A percentile compares a stretch with the other conserved stretches of the same genome.
phyloP scores from a whole-genome alignment of 164 flowering plant species.

The Platanus orientalis region DNA sequence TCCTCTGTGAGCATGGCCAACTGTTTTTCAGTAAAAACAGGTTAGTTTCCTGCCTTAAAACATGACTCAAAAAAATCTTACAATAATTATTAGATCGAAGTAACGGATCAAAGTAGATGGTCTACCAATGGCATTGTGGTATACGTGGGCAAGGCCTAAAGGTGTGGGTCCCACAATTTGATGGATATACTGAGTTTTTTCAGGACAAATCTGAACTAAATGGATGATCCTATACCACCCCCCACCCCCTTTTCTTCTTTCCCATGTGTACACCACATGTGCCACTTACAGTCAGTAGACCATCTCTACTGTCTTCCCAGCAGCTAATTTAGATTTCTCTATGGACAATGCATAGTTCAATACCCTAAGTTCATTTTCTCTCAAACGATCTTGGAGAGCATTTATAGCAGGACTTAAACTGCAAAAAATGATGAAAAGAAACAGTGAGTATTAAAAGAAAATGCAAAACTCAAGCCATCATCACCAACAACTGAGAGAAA shows the following conservation, averaged over 20 bases:
- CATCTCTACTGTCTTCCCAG: neutral
- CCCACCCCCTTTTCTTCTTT: too few relatives aligned
- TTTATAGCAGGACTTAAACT: conserved; percentile 89
- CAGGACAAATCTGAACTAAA: neutral
- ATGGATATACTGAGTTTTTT: neutral
- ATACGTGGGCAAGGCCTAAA: neutral
- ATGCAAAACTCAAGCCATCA: neutral
- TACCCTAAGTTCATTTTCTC: conserved; percentile 89
- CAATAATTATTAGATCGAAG: too few relatives aligned
- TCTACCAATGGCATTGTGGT: neutral
- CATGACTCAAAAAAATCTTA: too few relatives aligned
- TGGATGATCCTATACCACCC: too few relatives aligned
- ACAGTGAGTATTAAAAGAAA: neutral
- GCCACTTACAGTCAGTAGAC: neutral
- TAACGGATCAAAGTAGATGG: neutral
- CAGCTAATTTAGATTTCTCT: conserved; percentile 5
- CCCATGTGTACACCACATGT: neutral
- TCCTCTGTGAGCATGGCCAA: neutral
- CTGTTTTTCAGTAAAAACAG: neutral
- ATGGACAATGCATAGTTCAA: neutral
- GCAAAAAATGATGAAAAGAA: conserved; percentile 22
- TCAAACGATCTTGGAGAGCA: conserved; percentile 72
- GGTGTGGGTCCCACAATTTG: neutral
- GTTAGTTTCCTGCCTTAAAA: neutral
- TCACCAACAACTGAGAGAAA: conserved; percentile 4